Base-by-base conservation (phyloP, 805 yeast genomes). In the Wickerhamomyces canadensis region DNA sequence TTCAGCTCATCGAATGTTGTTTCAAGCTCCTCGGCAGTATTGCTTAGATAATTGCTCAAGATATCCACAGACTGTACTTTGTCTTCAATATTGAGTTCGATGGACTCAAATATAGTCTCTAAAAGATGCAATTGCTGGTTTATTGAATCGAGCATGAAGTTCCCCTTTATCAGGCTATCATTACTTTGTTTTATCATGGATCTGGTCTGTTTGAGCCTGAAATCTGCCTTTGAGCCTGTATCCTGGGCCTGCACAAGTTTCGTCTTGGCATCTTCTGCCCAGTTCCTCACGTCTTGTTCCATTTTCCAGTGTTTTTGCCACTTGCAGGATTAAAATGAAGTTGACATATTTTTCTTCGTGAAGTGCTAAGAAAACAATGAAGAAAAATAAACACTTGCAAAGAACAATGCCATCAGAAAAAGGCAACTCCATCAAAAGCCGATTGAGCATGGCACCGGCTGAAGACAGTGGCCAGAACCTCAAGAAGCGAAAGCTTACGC, bases 201-300 rank as follows among this genome's bases (percentile, higher is more conserved):
- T 24, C 59, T 54, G 2, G 70, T 61, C 10, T 57, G 54, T 1
- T 59, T 54, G 8, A 75, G 61, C 17, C 57, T 51, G 16, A 49
- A 45, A 47, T 70, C 71, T 15, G 82, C 79, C 24, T 64, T 65
- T n/a, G 65, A 64, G 36, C 84, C 77, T 4, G 72, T 49, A 8
- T 62, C 59, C 37, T 72, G 76, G 0, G 80, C 82, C 12, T 64
- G 61, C 1, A 65, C 54, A 25, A 78, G 62, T 17, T 71, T 67
- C 38, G 54, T 58, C 31, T 70, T 66, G 0, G 84, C 78, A 48
- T 70, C 75, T 12, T 49, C 44, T 7, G 64, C 58, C 72, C 76
- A 70, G 17, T 43, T 44, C 21, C 49, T 43, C 15, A 43, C 34
- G 15, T 43, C 48, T 22, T 19, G 5, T 7, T 17, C 14, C 26